These are phyloP conservation scores for Panaeolus papilionaceus DNA, from an alignment of 768 basidiomycete species.

Conservation along the genomic window DNA sequence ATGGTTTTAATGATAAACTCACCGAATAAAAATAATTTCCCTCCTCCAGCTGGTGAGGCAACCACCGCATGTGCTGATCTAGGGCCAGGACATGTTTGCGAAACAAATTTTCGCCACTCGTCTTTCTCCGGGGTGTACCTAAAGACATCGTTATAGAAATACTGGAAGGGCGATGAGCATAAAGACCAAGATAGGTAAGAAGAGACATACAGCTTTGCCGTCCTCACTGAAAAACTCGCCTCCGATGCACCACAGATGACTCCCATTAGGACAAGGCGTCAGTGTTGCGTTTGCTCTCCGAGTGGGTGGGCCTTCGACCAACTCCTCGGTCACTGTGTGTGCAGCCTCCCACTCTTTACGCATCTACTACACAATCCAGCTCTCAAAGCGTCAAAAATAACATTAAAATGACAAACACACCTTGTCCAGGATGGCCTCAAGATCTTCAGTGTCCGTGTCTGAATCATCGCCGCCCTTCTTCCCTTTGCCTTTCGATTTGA, in stretches of 20 bases:
- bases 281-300: slow-evolving; percentile 85
- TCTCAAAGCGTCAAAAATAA: slow-evolving; percentile 15
- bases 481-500: slow-evolving; percentile 41
- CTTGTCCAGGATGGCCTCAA: slow-evolving; percentile 85
- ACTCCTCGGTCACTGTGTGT: slow-evolving; percentile 85
- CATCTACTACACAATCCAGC: slow-evolving; percentile 58
- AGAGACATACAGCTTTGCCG: slow-evolving; percentile 65
- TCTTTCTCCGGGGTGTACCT: slow-evolving; percentile 90
- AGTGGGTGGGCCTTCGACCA: slow-evolving; percentile 82
- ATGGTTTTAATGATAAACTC: not conserved
- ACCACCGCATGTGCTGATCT: slow-evolving; percentile 88
- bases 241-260: slow-evolving; percentile 84
- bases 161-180: slow-evolving; percentile 42
- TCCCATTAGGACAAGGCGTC: slow-evolving; percentile 80
- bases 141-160: slow-evolving; percentile 90
- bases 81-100: slow-evolving; percentile 86
- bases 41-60: slow-evolving; percentile 76
- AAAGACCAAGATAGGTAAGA: not conserved
- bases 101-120: slow-evolving; percentile 90
- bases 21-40: slow-evolving; percentile 88
- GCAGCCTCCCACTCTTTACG: slow-evolving; percentile 84
- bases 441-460: slow-evolving; percentile 75
- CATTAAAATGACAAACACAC: slow-evolving; percentile 40
- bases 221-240: slow-evolving; percentile 92
- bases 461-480: slow-evolving; percentile 44